phyloP scores from a whole-genome alignment of 805 yeast species.

The Ogataea thermomethanolica region DNA sequence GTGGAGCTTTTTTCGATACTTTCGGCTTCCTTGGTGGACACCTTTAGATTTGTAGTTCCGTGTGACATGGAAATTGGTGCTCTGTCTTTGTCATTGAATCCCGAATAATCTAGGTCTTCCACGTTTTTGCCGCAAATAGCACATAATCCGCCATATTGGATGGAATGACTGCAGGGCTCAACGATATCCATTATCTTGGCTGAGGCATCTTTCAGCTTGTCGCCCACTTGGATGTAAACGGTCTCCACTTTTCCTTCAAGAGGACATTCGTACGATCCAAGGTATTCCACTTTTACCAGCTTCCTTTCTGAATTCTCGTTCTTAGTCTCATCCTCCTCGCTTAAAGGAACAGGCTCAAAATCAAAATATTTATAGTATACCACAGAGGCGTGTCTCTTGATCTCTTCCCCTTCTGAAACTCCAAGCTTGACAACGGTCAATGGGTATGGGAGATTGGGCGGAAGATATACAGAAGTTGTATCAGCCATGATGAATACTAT shows the following conservation, averaged over 20 bases:
- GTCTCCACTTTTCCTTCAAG: conserved; percentile 62
- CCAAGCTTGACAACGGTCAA: conserved; percentile 54
- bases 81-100: conserved; percentile 62
- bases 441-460: conserved; percentile 66
- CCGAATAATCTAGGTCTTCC: conserved; percentile 70
- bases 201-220: conserved; percentile 50
- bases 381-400: conserved; percentile 51
- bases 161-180: conserved; percentile 89
- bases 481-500: conserved; percentile 22
- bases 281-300: conserved; percentile 54
- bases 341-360: conserved; percentile 52
- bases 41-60: conserved; percentile 78
- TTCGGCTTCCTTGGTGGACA: conserved; percentile 82
- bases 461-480: conserved; percentile 50
- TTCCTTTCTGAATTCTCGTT: conserved; percentile 40
- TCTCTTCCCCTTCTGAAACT: conserved; percentile 41
- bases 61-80: conserved; percentile 90
- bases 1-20: conserved; percentile 71
- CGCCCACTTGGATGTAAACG: conserved; percentile 53
- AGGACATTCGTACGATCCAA: conserved; percentile 81
- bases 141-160: conserved; percentile 93
- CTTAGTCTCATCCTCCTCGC: conserved; percentile 36
- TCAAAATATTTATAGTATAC: conserved; percentile 67
- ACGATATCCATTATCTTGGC: conserved; percentile 49
- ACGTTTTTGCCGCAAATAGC: conserved; percentile 86